phyloP scores from a whole-genome alignment of 2,329 filamentous ascomycete species.

The Aspergillus glaucus region DNA sequence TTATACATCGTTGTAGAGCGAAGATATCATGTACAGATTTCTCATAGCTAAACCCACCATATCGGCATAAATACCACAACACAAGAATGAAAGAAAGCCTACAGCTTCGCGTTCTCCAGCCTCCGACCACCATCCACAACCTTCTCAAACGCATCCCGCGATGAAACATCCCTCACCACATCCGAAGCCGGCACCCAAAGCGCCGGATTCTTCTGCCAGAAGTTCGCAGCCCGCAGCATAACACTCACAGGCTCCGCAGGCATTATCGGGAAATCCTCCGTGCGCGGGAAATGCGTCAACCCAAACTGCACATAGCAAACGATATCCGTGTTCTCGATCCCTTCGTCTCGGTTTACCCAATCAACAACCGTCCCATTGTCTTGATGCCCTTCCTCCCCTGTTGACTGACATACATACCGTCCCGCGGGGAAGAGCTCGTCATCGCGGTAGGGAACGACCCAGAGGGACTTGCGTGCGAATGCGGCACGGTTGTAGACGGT shows the following conservation, averaged over 20 bases:
- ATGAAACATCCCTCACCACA: neutral
- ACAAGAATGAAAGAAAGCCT: neutral
- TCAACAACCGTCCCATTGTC: slow-evolving; percentile 41
- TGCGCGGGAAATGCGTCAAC: slow-evolving; percentile 47
- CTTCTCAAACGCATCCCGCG: neutral
- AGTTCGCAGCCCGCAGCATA: slow-evolving; percentile 52
- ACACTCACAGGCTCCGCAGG: slow-evolving; percentile 53
- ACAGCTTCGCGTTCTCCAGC: neutral
- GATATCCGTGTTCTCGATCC: slow-evolving; percentile 50
- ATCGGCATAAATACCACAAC: neutral
- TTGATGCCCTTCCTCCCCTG: slow-evolving; percentile 29
- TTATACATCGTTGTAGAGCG: too few relatives aligned
- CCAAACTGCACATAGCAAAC: slow-evolving; percentile 54
- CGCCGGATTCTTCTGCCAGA: slow-evolving; percentile 54
- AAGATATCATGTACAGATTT: too few relatives aligned
- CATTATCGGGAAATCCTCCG: slow-evolving; percentile 55
- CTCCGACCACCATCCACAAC: neutral
- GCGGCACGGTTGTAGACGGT: slow-evolving; percentile 54
- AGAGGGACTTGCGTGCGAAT: slow-evolving; percentile 54
- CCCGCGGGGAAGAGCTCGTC: slow-evolving; percentile 56
- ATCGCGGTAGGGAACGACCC: slow-evolving; percentile 52
- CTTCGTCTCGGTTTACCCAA: slow-evolving; percentile 40
- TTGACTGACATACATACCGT: slow-evolving; percentile 55
- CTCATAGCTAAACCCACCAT: too few relatives aligned
- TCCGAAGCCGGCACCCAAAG: slow-evolving; percentile 48